Base-by-base conservation (phyloP, 345 rosid species). In the Ceriops zippeliana region DNA sequence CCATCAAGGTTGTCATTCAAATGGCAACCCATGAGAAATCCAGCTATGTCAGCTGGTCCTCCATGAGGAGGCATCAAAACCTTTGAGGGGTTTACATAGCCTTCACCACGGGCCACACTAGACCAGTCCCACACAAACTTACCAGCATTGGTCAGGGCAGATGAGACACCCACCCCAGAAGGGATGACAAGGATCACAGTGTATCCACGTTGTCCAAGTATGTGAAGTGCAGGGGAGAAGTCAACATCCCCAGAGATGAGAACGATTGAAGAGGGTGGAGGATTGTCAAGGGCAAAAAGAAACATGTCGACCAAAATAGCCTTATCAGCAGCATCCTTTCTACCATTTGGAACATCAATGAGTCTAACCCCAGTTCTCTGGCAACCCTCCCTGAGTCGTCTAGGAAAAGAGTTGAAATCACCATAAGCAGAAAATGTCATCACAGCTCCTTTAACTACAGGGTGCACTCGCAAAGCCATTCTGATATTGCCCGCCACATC, bases 91-190 rank as follows among this genome's bases (percentile, higher is more conserved):
- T 86, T 91, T 26, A 87, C 86, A 78, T 87, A 95, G 16, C 99
- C 99, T 85, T 92, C 96, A 27, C 99, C 99, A 22, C 84, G 96
- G 80, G 89, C 96, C 78, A 95, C 89, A 63, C 96, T 90, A 20
- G 86, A 86, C 99, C 99, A 95, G 75, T 95, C 98, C 99, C 99
- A 95, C 30, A 95, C 96, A 70, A 85, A 95, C 70, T 77, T 92
- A 68, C 97, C 98, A 38, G 97, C 96, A 84, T 84, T 91, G 78
- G 86, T 66, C 65, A 95, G 85, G 49, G 98, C 99, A 0, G 98
- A 83, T 8, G 97, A 91, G 52, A 95, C 98, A 49, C 85, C 88
- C 0, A 84, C 90, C 27, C 96, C 83, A 60, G 93, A 84, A 53
- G 99, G 99, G 80, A 92, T 90, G 67, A 92, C 92, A 57, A 92